Conservation (phyloP, 1,284 basidiomycete genomes). For the Rhodotorula sp. region DNA sequence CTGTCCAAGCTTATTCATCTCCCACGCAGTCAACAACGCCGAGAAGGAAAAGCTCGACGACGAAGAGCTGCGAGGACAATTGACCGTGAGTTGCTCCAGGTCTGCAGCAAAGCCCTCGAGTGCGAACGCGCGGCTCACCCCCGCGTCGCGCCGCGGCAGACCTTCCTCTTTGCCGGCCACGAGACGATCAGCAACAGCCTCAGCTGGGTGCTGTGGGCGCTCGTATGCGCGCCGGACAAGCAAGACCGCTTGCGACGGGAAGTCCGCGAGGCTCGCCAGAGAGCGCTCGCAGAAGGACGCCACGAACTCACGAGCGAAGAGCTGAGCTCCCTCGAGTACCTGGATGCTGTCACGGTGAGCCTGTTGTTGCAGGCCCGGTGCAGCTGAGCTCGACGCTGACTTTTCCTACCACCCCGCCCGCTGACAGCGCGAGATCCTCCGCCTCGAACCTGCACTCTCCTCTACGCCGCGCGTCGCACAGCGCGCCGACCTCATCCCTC, state of each 20-base stretch:
- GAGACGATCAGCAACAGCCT: constrained; percentile 72
- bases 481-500: constrained; percentile 71
- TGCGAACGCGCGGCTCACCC: too few relatives aligned
- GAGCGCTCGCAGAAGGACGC: constrained; percentile 42
- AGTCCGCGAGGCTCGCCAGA: constrained; percentile 53
- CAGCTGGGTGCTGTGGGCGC: constrained; percentile 69
- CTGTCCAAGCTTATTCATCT: too few relatives aligned
- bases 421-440: constrained; percentile 59
- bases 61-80: constrained; percentile 25
- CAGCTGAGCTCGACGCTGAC: too few relatives aligned
- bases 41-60: constrained; percentile 7
- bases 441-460: constrained; percentile 76
- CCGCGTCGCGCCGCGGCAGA: background rate
- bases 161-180: constrained; percentile 56
- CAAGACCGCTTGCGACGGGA: constrained; percentile 64
- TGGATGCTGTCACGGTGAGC: constrained; percentile 67
- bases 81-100: constrained; percentile 28
- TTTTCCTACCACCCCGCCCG: too few relatives aligned
- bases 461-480: constrained; percentile 66
- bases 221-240: constrained; percentile 57
- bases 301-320: constrained; percentile 54
- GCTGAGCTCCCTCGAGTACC: constrained; percentile 62
- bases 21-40: constrained; percentile 2
- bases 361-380: background rate
- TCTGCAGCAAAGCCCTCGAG: too few relatives aligned